Base-by-base conservation (phyloP, 768 basidiomycete genomes). In the Pholiota microspora region DNA sequence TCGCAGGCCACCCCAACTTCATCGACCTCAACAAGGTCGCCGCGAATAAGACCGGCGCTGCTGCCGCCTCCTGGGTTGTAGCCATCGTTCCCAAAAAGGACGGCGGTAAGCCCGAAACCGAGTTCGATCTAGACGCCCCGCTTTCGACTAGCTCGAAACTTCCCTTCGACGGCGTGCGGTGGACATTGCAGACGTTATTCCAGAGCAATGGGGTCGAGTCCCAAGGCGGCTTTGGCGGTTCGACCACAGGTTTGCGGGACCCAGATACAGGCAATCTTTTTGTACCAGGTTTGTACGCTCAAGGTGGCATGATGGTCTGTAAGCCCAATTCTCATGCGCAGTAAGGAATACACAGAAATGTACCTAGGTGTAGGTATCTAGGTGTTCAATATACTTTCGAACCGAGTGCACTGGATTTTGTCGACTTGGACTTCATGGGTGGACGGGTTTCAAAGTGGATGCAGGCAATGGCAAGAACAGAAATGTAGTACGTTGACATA, bases 1-100 rank as follows among this genome's bases (percentile, higher is more conserved):
- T 82, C n/a, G 72, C 82, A 0, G 88, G 88, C 0, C 88, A 88
- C 59, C 82, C 88, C 0, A 75, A 85, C 64, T 86, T 88, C 67
- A 79, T 77, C 0, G 70, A 77, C 15, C 64, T 89, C 25, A 58
- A 67, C 18, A 59, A 61, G 4, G 69, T 86, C 2, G 80, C 80
- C 3, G 74, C 67, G 25, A 76, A 77, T 58, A 72, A 75, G 57
- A 67, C 75, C 0, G 71, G 64, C 1, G 71, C 66, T 5, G 59
- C 56, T 0, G 67, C 83, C 1, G 77, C 82, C 2, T 87, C 85
- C 55, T 89, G 88, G 87, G 75, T 81, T 2, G 67, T 80, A 3
- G 70, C 77, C 2, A 69, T 88, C 53, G 51, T 74, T 58, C 63
- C 67, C 21, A 57, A 65, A n/a, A n/a, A 45, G 49, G 29, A 24